Conservation (phyloP, 495 filamentous ascomycete genomes). For the Hypoxylon intermedium region DNA sequence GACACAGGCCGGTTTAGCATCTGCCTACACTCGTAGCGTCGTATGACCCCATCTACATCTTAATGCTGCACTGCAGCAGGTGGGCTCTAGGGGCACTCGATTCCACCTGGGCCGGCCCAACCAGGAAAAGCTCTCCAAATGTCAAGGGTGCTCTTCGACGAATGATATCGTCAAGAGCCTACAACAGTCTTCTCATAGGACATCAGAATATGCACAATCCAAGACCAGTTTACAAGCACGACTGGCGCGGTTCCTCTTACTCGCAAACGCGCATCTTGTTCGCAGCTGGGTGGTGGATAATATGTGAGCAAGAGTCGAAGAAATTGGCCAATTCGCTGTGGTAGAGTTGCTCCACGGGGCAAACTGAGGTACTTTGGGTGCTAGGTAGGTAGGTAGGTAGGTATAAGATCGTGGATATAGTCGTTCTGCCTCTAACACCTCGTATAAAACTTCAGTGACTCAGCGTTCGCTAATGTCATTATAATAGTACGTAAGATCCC, state of each 20-base stretch:
- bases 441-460: slow-evolving; percentile 21
- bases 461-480: slow-evolving; percentile 26
- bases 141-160: slow-evolving; percentile 31
- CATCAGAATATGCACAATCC: slow-evolving; percentile 44
- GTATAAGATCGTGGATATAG: slow-evolving; percentile 1
- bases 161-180: slow-evolving; percentile 40
- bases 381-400: too few relatives aligned
- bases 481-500: slow-evolving; percentile 11
- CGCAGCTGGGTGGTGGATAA: slow-evolving; percentile 27
- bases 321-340: slow-evolving; percentile 2
- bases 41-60: slow-evolving; percentile 35
- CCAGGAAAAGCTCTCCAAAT: slow-evolving; percentile 40
- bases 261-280: slow-evolving; percentile 36
- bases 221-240: slow-evolving; percentile 39
- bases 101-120: slow-evolving; percentile 36
- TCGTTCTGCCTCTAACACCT: slow-evolving; percentile 10
- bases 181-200: slow-evolving; percentile 41
- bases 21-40: slow-evolving; percentile 25
- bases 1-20: slow-evolving; percentile 14
- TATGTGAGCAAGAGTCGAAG: slow-evolving; percentile 21
- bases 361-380: background rate
- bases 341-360: background rate
- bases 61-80: slow-evolving; percentile 24
- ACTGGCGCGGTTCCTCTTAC: slow-evolving; percentile 38
- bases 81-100: slow-evolving; percentile 36